Evolutionary conservation across 495 filamentous ascomycete species (phyloP).

Genomic region (Aspergillus funiculosus): DNA sequence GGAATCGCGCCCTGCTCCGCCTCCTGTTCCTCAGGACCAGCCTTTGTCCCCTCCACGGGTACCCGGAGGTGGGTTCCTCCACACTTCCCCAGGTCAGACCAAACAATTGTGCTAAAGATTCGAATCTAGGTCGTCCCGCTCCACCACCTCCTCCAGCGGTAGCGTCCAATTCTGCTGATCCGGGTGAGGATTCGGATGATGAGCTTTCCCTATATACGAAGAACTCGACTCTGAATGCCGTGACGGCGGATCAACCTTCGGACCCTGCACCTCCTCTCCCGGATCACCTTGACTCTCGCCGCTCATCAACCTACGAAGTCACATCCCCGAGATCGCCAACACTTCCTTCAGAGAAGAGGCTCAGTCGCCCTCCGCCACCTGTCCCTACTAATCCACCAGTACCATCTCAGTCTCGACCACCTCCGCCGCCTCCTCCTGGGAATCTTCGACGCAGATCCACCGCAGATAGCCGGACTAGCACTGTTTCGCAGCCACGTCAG

Average conservation of each 20-base stretch:
- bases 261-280: slow-evolving; percentile 46
- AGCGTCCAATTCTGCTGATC: slow-evolving; percentile 56
- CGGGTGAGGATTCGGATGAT: slow-evolving; percentile 89
- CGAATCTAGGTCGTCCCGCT: slow-evolving; percentile 51
- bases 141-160: slow-evolving; percentile 44
- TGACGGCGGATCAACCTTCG: slow-evolving; percentile 31
- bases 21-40: slow-evolving; percentile 58
- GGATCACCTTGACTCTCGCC: slow-evolving; percentile 40
- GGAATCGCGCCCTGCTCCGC: slow-evolving; percentile 39
- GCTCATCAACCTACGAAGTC: slow-evolving; percentile 36
- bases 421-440: slow-evolving; percentile 72
- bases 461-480: slow-evolving; percentile 44
- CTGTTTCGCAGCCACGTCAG: slow-evolving; percentile 34
- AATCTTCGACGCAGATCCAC: slow-evolving; percentile 56
- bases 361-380: slow-evolving; percentile 47
- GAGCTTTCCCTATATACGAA: slow-evolving; percentile 69
- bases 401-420: slow-evolving; percentile 56
- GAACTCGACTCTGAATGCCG: slow-evolving; percentile 39
- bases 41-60: slow-evolving; percentile 66
- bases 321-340: slow-evolving; percentile 50
- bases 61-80: slow-evolving; percentile 54
- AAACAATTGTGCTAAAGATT: neutral
- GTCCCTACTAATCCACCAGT: slow-evolving; percentile 43
- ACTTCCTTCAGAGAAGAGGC: slow-evolving; percentile 41
- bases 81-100: slow-evolving; percentile 9